phyloP scores from a whole-genome alignment of 2,329 filamentous ascomycete genomes.

The Anthostomella pinea region DNA sequence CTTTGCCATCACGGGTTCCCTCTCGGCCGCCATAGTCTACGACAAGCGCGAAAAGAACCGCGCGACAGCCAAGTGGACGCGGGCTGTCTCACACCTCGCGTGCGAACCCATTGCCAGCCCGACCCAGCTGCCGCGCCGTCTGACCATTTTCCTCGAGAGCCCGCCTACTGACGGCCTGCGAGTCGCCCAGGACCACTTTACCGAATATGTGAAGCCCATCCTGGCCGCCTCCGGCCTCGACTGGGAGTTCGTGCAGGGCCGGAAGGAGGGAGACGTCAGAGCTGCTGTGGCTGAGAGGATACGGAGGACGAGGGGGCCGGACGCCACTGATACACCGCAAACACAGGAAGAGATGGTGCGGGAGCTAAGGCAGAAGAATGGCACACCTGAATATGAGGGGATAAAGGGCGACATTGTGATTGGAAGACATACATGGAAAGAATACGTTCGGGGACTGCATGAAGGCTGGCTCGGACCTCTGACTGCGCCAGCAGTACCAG shows the following conservation, averaged over 20 bases:
- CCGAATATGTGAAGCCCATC: constrained; percentile 92
- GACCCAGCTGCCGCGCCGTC: constrained; percentile 72
- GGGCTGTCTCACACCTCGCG: constrained; percentile 79
- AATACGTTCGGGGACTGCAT: constrained; percentile 89
- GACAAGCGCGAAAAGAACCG: constrained; percentile 88
- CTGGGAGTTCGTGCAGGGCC: constrained; percentile 92
- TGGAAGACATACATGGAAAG: constrained; percentile 93
- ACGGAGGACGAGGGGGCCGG: constrained; percentile 63
- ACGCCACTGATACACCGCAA: constrained; percentile 41
- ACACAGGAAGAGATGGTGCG: constrained; percentile 61
- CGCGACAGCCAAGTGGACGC: constrained; percentile 82
- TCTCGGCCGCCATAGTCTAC: constrained; percentile 81
- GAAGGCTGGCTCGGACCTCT: constrained; percentile 94
- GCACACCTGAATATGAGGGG: constrained; percentile 69
- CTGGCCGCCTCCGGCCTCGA: constrained; percentile 86
- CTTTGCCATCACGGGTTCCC: constrained; percentile 71
- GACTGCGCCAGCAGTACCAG: constrained; percentile 51
- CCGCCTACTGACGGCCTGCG: constrained; percentile 85
- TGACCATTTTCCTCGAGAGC: constrained; percentile 82
- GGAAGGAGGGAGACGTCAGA: constrained; percentile 88
- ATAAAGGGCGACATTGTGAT: constrained; percentile 82
- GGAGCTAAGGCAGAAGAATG: constrained; percentile 61
- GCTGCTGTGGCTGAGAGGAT: constrained; percentile 85
- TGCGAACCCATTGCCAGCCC: constrained; percentile 67
- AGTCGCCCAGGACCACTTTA: constrained; percentile 88